These are phyloP conservation scores for Mixia osmundae DNA, from an alignment of 1,284 basidiomycete genomes.

Conservation along the genomic window DNA sequence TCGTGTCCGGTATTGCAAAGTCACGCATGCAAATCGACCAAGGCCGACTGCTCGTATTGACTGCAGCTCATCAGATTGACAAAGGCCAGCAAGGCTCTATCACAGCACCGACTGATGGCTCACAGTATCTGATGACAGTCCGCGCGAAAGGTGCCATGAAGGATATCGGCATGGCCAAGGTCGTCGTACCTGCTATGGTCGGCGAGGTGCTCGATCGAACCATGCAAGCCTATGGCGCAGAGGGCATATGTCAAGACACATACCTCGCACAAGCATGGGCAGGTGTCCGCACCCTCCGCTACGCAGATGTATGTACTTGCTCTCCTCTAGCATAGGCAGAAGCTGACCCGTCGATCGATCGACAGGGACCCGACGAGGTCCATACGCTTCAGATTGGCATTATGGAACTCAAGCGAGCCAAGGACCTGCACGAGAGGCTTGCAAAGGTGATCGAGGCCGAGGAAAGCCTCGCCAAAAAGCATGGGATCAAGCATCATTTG, in stretches of 20 bases:
- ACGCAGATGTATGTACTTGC: constrained; percentile 48
- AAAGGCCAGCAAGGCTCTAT: too few species aligned
- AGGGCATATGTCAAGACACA: constrained; percentile 70
- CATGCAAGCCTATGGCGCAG: constrained; percentile 84
- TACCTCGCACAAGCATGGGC: constrained; percentile 57
- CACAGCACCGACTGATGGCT: too few species aligned
- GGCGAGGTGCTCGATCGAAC: constrained; percentile 69
- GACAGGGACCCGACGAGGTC: constrained; percentile 71
- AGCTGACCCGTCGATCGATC: constrained; percentile 9
- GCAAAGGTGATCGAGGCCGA: constrained; percentile 29
- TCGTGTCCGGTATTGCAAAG: constrained; percentile 70
- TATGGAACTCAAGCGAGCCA: constrained; percentile 49
- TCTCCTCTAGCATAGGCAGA: neutral
- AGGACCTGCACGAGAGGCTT: constrained; percentile 31
- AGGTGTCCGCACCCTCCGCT: constrained; percentile 57
- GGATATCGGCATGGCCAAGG: constrained; percentile 94
- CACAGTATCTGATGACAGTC: too few species aligned
- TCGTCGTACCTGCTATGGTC: constrained; percentile 72
- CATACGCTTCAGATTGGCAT: constrained; percentile 47
- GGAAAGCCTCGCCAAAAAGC: constrained; percentile 29
- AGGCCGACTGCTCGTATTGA: constrained; percentile 62
- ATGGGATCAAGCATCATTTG: constrained; percentile 34
- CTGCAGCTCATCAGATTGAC: constrained; percentile 60
- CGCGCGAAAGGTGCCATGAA: constrained; percentile 85
- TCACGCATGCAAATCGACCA: constrained; percentile 81